Conservation (phyloP, 768 basidiomycete species). For the Artomyces pyxidatus region DNA sequence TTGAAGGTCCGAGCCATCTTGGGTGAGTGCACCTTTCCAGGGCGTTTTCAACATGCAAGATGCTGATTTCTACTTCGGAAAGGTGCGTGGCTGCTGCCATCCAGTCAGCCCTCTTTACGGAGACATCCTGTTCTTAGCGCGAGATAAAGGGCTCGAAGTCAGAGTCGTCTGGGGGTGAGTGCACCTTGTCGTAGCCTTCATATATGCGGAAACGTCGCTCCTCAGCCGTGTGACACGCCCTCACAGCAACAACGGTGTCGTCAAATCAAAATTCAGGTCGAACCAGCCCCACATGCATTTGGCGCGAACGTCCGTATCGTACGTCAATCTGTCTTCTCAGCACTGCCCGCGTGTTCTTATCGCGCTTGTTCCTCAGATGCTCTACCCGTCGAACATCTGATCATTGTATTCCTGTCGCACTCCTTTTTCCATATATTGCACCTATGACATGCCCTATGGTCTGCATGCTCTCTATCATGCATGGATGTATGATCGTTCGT, state of each 20-base stretch:
- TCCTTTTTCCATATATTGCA: conserved; percentile 22
- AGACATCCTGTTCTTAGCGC: conserved; percentile 34
- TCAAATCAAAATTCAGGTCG: conserved; percentile 91
- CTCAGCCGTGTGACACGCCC: conserved; percentile 82
- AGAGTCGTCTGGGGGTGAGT: conserved; percentile 97
- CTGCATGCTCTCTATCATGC: too few species aligned
- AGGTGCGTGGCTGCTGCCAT: conserved; percentile 60
- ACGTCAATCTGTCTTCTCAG: conserved; percentile 27
- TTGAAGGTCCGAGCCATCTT: too few species aligned
- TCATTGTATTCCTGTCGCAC: conserved; percentile 21
- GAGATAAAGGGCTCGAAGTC: conserved; percentile 91
- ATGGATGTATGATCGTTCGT: too few species aligned
- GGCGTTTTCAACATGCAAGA: conserved; percentile 91
- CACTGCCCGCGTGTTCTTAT: background rate
- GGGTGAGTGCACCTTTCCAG: conserved; percentile 67
- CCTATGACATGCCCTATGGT: conserved; percentile 30
- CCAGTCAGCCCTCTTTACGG: background rate
- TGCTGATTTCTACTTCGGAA: conserved; percentile 96
- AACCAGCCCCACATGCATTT: conserved; percentile 95
- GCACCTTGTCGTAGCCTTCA: background rate
- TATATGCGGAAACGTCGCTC: background rate
- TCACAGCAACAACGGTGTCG: conserved; percentile 91
- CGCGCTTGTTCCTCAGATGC: conserved; percentile 49
- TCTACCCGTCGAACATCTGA: conserved; percentile 84
- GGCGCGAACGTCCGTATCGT: conserved; percentile 90